phyloP scores from a whole-genome alignment of 805 yeast species.

The Starmerella bombicola region DNA sequence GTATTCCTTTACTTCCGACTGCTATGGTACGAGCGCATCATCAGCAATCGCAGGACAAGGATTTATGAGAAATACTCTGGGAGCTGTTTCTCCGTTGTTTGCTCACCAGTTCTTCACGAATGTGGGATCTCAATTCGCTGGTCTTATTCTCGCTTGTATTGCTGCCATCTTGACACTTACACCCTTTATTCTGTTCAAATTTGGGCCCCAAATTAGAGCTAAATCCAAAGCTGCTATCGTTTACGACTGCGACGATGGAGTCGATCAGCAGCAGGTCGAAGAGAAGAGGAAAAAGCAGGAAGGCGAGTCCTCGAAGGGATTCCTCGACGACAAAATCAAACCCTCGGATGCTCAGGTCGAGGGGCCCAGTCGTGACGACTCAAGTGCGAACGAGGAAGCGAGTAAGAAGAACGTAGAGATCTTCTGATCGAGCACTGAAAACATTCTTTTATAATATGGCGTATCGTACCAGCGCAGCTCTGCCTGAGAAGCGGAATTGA shows the following conservation, averaged over 20 bases:
- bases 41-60: slow-evolving; percentile 87
- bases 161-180: slow-evolving; percentile 17
- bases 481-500: too few relatives aligned
- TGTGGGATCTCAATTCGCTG: slow-evolving; percentile 68
- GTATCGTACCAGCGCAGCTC: too few relatives aligned
- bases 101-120: slow-evolving; percentile 70
- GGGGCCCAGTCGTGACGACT: slow-evolving; percentile 6
- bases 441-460: too few relatives aligned
- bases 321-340: slow-evolving; percentile 6
- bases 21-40: slow-evolving; percentile 40
- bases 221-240: slow-evolving; percentile 28
- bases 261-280: neutral
- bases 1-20: slow-evolving; percentile 28
- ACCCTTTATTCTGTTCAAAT: slow-evolving; percentile 19
- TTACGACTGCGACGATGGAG: slow-evolving; percentile 11
- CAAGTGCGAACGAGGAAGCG: slow-evolving; percentile 5
- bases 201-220: slow-evolving; percentile 29
- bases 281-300: slow-evolving; percentile 2
- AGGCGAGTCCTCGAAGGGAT: slow-evolving; percentile 5
- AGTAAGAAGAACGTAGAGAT: slow-evolving; percentile 19
- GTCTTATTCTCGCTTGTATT: slow-evolving; percentile 39
- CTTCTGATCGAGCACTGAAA: slow-evolving; percentile 8
- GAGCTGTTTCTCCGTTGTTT: slow-evolving; percentile 74
- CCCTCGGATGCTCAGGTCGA: slow-evolving; percentile 9
- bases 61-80: slow-evolving; percentile 57